Evolutionary conservation across 139 green algal species (phyloP).

Genomic region (Asterochloris erici): DNA sequence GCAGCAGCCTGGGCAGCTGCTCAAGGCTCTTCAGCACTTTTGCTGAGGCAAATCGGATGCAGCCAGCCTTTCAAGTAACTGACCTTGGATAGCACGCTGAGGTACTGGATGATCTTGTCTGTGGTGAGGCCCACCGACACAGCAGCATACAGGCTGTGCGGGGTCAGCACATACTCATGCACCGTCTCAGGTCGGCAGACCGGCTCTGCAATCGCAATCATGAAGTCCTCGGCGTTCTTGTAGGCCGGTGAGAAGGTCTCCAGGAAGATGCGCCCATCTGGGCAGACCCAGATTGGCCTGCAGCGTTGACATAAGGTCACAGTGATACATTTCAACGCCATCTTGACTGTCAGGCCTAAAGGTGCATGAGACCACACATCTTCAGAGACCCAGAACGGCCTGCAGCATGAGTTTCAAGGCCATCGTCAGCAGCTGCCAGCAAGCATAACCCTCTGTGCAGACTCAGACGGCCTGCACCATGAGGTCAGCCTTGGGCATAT

Average conservation of each 20-base stretch:
- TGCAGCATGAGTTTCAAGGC: too few relatives aligned
- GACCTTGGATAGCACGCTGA: constrained; percentile 77
- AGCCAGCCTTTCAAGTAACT: neutral
- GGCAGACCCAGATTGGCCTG: constrained; percentile 93
- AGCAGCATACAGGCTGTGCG: constrained; percentile 95
- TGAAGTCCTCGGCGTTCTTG: constrained; percentile 96
- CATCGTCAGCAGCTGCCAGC: too few relatives aligned
- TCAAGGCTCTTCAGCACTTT: too few relatives aligned
- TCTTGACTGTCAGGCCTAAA: too few relatives aligned
- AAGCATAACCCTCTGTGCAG: too few relatives aligned
- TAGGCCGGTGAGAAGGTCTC: constrained; percentile 96
- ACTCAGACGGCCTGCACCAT: too few relatives aligned
- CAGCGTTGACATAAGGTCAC: neutral
- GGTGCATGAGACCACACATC: too few relatives aligned
- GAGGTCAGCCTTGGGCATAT: too few relatives aligned
- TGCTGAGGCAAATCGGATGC: too few relatives aligned
- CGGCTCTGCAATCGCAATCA: constrained; percentile 96
- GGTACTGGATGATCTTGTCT: constrained; percentile 88
- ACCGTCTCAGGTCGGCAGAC: constrained; percentile 86
- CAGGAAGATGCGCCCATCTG: constrained; percentile 94
- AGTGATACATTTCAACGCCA: too few relatives aligned
- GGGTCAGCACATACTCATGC: constrained; percentile 95
- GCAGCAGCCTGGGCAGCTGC: too few relatives aligned
- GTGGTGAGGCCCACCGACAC: constrained; percentile 93
- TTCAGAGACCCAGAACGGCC: too few relatives aligned